Percentiles rank a stretch among this genome's conserved stretches.
phyloP scores from a whole-genome alignment of 257 asterid species.

The Petunia secreta region DNA sequence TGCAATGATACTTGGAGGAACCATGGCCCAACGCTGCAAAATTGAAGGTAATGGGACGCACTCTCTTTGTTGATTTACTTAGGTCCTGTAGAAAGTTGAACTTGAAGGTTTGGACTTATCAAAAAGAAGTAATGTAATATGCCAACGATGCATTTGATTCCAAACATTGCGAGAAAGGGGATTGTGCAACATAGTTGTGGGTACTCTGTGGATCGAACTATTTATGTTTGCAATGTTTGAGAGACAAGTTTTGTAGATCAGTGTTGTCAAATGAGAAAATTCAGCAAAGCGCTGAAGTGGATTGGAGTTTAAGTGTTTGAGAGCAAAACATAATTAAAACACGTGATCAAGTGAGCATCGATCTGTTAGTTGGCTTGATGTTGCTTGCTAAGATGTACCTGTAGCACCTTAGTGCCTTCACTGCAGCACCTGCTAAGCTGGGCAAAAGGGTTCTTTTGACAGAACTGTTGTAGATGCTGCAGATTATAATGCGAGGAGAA shows the following conservation, averaged over 20 bases:
- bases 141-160: neutral
- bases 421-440: conserved; percentile 5
- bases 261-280: neutral
- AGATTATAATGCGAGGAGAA: neutral
- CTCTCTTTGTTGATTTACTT: neutral
- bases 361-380: conserved; percentile 2
- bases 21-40: conserved; percentile 95
- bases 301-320: neutral
- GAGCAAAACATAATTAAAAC: conserved; percentile 9
- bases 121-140: neutral
- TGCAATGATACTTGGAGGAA: conserved; percentile 99
- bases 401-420: conserved; percentile 13
- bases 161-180: conserved; percentile 1
- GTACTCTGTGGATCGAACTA: conserved; percentile 13
- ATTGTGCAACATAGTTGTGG: neutral
- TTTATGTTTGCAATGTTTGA: neutral
- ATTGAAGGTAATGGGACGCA: conserved; percentile 65
- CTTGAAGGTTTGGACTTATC: neutral
- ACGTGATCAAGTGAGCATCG: conserved; percentile 20
- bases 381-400: neutral
- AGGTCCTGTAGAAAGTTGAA: neutral
- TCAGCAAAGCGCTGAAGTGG: neutral
- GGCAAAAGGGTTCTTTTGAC: neutral
- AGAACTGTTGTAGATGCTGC: conserved; percentile 5
- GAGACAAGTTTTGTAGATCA: neutral